Evolutionary conservation across 192 early-diverging fungal genomes (phyloP), one percentile per base, ranked within the genome.

Genomic region (Coemansia reversa): DNA sequence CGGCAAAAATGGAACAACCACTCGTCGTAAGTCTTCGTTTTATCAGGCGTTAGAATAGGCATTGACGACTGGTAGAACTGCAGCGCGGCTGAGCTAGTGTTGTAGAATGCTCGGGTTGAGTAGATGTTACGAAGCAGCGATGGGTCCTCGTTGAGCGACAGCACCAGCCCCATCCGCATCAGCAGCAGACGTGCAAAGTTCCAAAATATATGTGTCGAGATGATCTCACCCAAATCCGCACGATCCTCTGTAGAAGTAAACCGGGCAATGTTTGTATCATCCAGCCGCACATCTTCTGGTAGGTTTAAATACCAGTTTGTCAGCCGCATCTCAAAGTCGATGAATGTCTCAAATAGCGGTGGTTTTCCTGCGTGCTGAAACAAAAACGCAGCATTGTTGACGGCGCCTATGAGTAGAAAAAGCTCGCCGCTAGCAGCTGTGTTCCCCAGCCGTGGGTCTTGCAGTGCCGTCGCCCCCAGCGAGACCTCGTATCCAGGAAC

Each of bases 1-100:
- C 77, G 77, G 62, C 77, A 79, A 25, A 79, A 79, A n/a, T 79
- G 77, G 56, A 79, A 79, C 65, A 79, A 65, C 77, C 77, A 79
- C 67, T 79, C 63, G 68, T 79, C 72, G 55, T 74, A 79, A 39
- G 71, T 71, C 23, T 55, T 72, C 0, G 77, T 69, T 62, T 74
- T 74, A 56, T 79, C 77, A 5, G 77, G 77, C 57, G 77, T 79
- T 65, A 79, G 19, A 29, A 79, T 79, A 3, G 72, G 72, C 77
- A 79, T 74, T 8, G 72, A 55, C 60, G 67, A 60, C 68, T 74
- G 72, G 68, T 79, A 74, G 61, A 74, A 74, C 67, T 73, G 64
- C 58, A 74, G 58, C n/a, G 77, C 67, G 3, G 56, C 56, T 39
- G 71, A 74, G 24, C 70, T 69, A 7, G 77, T 79, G 20, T 63